Percentiles rank a stretch among this genome's conserved stretches.
phyloP scores from a whole-genome alignment of 2,329 filamentous ascomycete species.

The Amesomyces nigricolor region DNA sequence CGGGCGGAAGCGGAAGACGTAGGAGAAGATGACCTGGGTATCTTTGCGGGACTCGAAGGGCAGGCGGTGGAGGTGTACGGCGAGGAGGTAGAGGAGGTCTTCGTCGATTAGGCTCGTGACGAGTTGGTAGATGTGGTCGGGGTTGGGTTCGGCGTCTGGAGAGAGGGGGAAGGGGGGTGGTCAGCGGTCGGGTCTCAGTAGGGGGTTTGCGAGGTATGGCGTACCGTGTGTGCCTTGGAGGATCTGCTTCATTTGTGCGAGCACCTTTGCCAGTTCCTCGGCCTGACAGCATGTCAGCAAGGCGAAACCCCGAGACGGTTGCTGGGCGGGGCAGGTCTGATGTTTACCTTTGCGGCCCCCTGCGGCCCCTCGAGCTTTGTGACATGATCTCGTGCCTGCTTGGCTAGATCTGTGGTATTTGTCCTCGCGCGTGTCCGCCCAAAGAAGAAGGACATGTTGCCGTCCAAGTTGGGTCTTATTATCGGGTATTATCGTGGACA shows the following conservation, averaged over 20 bases:
- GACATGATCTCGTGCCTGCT: constrained; percentile 51
- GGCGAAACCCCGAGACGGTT: not conserved
- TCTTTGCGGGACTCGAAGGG: constrained; percentile 97
- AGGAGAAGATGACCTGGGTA: constrained; percentile 91
- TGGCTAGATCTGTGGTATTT: constrained; percentile 47
- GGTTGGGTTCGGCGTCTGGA: constrained; percentile 75
- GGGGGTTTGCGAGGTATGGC: constrained; percentile 16
- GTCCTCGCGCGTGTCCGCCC: constrained; percentile 48
- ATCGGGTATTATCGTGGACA: not conserved
- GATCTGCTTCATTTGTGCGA: constrained; percentile 86
- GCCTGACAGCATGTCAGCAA: constrained; percentile 45
- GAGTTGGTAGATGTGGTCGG: constrained; percentile 82
- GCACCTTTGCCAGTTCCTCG: constrained; percentile 80
- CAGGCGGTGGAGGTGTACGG: constrained; percentile 73
- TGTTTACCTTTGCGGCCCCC: constrained; percentile 42
- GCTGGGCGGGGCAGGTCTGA: not conserved
- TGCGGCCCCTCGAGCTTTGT: constrained; percentile 46
- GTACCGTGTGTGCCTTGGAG: constrained; percentile 89
- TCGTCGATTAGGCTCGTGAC: constrained; percentile 82
- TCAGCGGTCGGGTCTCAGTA: not conserved
- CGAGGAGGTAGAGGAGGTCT: constrained; percentile 79
- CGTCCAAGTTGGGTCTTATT: not conserved
- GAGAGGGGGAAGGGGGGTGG: not conserved
- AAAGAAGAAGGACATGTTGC: constrained; percentile 49
- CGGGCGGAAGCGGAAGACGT: constrained; percentile 84